Conservation (phyloP, 2,329 filamentous ascomycete genomes). For the Aspergillus puulaauensis region DNA sequence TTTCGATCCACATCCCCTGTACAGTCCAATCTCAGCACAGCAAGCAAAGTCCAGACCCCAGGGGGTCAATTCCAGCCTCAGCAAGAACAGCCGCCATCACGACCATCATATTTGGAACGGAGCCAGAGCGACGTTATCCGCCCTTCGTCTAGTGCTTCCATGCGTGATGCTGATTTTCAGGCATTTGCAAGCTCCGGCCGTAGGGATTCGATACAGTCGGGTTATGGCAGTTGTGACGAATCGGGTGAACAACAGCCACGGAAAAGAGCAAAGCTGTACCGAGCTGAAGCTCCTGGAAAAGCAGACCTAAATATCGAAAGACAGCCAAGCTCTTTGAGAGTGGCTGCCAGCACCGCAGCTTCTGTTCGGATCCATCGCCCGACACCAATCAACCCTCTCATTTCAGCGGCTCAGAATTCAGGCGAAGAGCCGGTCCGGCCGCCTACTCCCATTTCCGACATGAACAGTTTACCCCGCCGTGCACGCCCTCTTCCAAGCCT, state of each 20-base stretch:
- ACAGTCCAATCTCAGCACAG: conserved; percentile 34
- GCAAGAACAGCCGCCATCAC: conserved; percentile 16
- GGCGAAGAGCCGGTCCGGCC: conserved; percentile 48
- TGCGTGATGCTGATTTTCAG: conserved; percentile 38
- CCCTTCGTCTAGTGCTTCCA: conserved; percentile 62
- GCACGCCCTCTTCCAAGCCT: conserved; percentile 48
- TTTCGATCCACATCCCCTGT: conserved; percentile 39
- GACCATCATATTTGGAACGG: conserved; percentile 22
- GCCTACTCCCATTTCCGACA: conserved; percentile 45
- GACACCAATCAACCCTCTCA: conserved; percentile 49
- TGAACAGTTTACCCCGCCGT: conserved; percentile 31
- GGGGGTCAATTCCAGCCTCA: conserved; percentile 27
- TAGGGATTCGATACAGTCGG: conserved; percentile 46
- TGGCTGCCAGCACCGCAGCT: conserved; percentile 86
- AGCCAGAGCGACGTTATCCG: conserved; percentile 51
- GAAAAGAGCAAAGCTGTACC: conserved; percentile 78
- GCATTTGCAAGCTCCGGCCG: conserved; percentile 22
- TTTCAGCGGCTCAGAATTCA: conserved; percentile 30
- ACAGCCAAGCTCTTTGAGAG: conserved; percentile 75
- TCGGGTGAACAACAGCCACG: conserved; percentile 59
- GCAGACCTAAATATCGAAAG: conserved; percentile 66
- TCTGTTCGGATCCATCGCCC: conserved; percentile 84
- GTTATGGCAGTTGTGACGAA: conserved; percentile 74
- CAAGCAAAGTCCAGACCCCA: conserved; percentile 40
- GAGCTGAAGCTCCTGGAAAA: conserved; percentile 70